Conservation (phyloP, 2,329 filamentous ascomycete species). For the Boeremia exigua region DNA sequence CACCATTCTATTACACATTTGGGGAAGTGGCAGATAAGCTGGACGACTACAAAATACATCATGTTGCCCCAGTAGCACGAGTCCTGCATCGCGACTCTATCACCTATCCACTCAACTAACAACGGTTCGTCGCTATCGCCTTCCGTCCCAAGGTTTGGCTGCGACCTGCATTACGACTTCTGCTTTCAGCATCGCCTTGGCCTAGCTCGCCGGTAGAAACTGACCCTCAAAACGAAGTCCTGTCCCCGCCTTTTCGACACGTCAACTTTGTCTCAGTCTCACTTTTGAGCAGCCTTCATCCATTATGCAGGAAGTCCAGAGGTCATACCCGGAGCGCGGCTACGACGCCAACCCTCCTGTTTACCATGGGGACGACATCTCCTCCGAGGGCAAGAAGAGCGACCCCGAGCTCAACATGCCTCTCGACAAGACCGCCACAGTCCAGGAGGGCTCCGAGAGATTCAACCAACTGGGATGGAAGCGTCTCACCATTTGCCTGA, state of each 20-base stretch:
- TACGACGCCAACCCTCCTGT: slow-evolving; percentile 24
- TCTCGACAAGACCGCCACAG: slow-evolving; percentile 39
- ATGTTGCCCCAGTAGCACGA: background rate
- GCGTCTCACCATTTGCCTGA: slow-evolving; percentile 56
- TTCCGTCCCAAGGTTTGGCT: slow-evolving; percentile 18
- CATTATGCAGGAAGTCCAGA: slow-evolving; percentile 31
- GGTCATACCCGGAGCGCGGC: slow-evolving; percentile 16
- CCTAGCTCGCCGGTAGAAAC: slow-evolving; percentile 20
- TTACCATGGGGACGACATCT: slow-evolving; percentile 31
- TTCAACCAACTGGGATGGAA: slow-evolving; percentile 58
- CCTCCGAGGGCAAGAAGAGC: slow-evolving; percentile 41
- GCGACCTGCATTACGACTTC: slow-evolving; percentile 34
- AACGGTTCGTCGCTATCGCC: slow-evolving; percentile 5
- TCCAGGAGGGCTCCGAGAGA: slow-evolving; percentile 47
- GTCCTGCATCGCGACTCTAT: background rate
- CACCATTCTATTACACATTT: slow-evolving; percentile 24
- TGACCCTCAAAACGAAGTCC: slow-evolving; percentile 22
- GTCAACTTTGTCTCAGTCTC: slow-evolving; percentile 1
- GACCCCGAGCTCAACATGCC: slow-evolving; percentile 40
- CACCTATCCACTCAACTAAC: background rate
- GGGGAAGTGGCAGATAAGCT: slow-evolving; percentile 19
- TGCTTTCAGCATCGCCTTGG: slow-evolving; percentile 15
- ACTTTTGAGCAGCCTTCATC: background rate
- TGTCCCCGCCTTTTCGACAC: slow-evolving; percentile 13
- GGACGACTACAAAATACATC: slow-evolving; percentile 9